Base-by-base conservation (phyloP, 768 basidiomycete species). In the Pulveroboletus sp. region DNA sequence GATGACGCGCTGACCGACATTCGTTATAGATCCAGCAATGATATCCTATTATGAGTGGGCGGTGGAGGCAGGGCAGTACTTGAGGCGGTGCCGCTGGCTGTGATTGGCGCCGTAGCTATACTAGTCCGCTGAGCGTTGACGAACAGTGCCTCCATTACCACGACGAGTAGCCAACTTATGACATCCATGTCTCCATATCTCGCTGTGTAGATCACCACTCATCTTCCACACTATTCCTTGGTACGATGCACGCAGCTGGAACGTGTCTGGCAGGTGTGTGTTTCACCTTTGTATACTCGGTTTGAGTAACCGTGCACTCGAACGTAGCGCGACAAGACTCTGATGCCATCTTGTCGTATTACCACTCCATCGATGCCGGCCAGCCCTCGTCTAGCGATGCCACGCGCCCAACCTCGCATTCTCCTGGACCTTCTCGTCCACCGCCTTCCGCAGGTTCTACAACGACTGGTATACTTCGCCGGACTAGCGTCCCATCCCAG, bases 401-500 rank as follows among this genome's bases (percentile, higher is more conserved):
- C 34, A 69, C 65, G 42, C 51, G 49, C 39, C 57, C 57, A 38
- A 44, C 51, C 29, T 34, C 59, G 57, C 53, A 45, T 57, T 35
- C 49, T 43, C 25, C 31, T 11, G 31, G 31, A 54, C 45, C 43
- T 56, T 58, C 49, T 52, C 43, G 47, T 33, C 47, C 64, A 56
- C 53, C 59, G 65, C 52, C 59, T 66, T 29, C 68, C 24, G 53
- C 66, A 21, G 61, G 57, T 17, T 43, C 53, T 61, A 44, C 66
- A 11, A 56, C 67, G 20, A 58, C 61, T 34, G 68, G 56, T 42
- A 68, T 51, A 20, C 68, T 70, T 50, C 71, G 71, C 16, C 74
- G 82, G 50, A 70, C 77, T 24, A 80, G 75, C 56, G 66, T 73
- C 16, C 81, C 78, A 17, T 79, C 84, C 1, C 75, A 79, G 60